Evolutionary conservation across 1,139 yeast genomes (phyloP), one percentile per base, ranked within the genome.

Genomic region (Blastobotrys arbuscula): DNA sequence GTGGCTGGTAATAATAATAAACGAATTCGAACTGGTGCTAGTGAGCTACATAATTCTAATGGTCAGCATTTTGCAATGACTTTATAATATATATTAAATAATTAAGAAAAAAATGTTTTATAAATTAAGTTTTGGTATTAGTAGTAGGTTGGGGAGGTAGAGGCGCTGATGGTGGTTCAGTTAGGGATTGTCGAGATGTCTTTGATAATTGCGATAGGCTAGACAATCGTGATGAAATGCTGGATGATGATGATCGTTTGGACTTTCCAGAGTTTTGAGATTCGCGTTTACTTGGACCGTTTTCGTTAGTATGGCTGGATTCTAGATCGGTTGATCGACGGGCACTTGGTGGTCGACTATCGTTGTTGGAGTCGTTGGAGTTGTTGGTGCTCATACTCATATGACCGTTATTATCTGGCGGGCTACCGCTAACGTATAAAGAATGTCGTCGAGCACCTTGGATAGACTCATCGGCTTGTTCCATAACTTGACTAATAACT

Each of bases 401-500:
- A 20, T 36, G 35, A 28, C 31, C 31, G n/a, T n/a, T n/a, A n/a
- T n/a, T n/a, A n/a, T n/a, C n/a, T 3, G 46, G 45, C 15, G 56
- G 50, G 1, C 57, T 50, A 5, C 55, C 44, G 3, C 55, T 47
- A 15, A 55, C 49, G 24, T 53, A 48, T 45, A 61, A 44, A 9
- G 65, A 62, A 41, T 58, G 57, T 15, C 66, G 56, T 47, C 61
- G 61, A 31, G 63, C 64, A 3, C 62, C 66, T 42, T 60, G 64
- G 44, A 62, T 62, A 21, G 66, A 54, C 42, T 61, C 62, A 26
- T 59, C 60, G n/a, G 66, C 65, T 30, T 61, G 64, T 41, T 64
- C 67, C 64, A 65, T 65, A n/a, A 65, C 63, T 43, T 61, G 57
- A 35, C 53, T 53, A 39, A 65, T 61, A 4, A 66, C 61, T 26